Percentiles rank a stretch among this genome's conserved stretches.
Evolutionary conservation across 1,284 basidiomycete species (phyloP).

Genomic region (Vanrija humicola): DNA sequence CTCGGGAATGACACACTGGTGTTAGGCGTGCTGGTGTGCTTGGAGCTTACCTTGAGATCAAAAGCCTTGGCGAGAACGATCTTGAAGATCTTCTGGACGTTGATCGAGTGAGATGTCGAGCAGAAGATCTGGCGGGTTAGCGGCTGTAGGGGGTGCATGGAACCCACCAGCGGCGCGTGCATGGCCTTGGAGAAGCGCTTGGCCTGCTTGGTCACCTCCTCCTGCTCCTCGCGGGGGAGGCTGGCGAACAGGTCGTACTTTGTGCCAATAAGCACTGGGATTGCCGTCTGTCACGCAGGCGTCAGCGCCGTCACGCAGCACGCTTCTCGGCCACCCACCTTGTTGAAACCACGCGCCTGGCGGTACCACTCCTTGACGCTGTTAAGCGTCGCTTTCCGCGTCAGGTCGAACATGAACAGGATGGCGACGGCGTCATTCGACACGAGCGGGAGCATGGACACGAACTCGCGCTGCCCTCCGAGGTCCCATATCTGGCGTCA

Average conservation of each 20-base stretch:
- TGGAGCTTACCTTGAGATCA: conserved; percentile 46
- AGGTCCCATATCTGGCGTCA: conserved; percentile 80
- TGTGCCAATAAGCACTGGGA: conserved; percentile 93
- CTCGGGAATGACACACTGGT: conserved; percentile 94
- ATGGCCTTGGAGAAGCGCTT: conserved; percentile 96
- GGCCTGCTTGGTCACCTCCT: conserved; percentile 97
- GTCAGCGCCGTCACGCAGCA: not conserved
- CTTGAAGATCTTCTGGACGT: conserved; percentile 99
- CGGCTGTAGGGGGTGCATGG: not conserved
- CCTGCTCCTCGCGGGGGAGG: conserved; percentile 92
- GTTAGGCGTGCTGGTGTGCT: not conserved
- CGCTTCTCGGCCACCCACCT: conserved; percentile 56
- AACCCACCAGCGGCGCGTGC: conserved; percentile 75
- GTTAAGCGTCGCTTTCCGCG: conserved; percentile 92
- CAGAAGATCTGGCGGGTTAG: conserved; percentile 68
- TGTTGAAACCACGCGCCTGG: conserved; percentile 96
- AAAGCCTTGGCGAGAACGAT: conserved; percentile 50
- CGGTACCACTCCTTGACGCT: conserved; percentile 99
- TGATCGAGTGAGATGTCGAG: conserved; percentile 95
- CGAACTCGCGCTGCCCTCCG: conserved; percentile 95
- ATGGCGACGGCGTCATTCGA: conserved; percentile 98
- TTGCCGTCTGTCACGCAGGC: conserved; percentile 65
- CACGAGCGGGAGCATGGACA: conserved; percentile 96
- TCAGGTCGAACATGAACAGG: conserved; percentile 98
- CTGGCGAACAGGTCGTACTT: conserved; percentile 98